Percentiles rank a stretch among this genome's conserved stretches.
Evolutionary conservation across 768 basidiomycete species (phyloP).

Genomic region (Termitomyces sp.): DNA sequence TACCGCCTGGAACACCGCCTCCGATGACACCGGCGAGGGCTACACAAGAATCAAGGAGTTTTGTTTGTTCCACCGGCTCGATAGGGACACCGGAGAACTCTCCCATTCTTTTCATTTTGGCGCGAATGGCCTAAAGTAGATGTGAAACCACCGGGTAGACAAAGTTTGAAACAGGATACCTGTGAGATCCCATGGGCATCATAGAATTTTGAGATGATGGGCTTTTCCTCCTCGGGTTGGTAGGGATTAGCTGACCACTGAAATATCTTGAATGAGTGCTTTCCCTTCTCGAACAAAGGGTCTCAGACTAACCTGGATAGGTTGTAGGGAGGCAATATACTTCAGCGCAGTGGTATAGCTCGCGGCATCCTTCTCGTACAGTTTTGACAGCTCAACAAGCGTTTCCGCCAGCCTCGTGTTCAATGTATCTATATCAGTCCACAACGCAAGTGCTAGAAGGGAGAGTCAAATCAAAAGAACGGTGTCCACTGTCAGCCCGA

Average conservation of each 20-base stretch:
- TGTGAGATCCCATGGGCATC: constrained; percentile 56
- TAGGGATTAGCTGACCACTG: constrained; percentile 63
- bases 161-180: constrained; percentile 28
- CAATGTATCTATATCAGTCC: constrained; percentile 58
- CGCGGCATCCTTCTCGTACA: constrained; percentile 43
- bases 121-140: constrained; percentile 62
- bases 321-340: constrained; percentile 56
- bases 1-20: constrained; percentile 96
- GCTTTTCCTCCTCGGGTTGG: constrained; percentile 38
- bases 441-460: constrained; percentile 54
- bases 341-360: constrained; percentile 57
- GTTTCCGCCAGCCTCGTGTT: constrained; percentile 58
- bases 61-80: constrained; percentile 86
- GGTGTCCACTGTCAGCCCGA: constrained; percentile 5
- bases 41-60: constrained; percentile 75
- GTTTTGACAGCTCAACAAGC: constrained; percentile 45
- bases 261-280: not conserved
- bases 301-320: constrained; percentile 46
- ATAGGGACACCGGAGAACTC: constrained; percentile 73
- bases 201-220: constrained; percentile 53
- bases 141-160: not conserved
- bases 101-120: constrained; percentile 85
- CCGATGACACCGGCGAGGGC: constrained; percentile 82
- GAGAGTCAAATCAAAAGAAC: not conserved
- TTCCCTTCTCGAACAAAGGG: not conserved